Base-by-base conservation (phyloP, 306 rosid species). In the Pueraria montana region DNA sequence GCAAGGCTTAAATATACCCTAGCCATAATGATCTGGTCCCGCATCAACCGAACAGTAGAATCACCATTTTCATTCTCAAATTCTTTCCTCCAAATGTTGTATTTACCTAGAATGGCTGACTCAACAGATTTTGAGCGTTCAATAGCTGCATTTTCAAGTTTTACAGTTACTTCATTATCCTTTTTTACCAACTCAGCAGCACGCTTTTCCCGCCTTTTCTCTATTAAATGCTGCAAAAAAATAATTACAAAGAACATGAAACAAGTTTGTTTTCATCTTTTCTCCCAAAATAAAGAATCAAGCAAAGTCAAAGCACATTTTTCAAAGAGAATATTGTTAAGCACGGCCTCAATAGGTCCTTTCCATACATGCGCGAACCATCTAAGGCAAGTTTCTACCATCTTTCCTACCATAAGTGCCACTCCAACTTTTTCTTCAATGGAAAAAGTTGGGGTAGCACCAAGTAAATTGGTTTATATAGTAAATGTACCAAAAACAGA, bases 21-120 rank as follows among this genome's bases (percentile, higher is more conserved):
- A 70, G 97, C 97, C 98, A 96, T 96, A 68, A 92, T 91, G 63
- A 88, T 91, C 86, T 96, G 99, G 84, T 94, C 99, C 74, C 97
- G 95, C 91, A 96, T 89, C 85, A 94, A 83, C 72, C 96, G 93
- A 74, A 92, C 93, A 1, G 88, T 92, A 65, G 91, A 89, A 86
- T 94, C 98, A 36, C 81, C 83, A 83, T 90, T 92, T 73, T 91
- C 96, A 76, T 88, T 90, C 81, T 92, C 97, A 58, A 80, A 84
- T 88, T 96, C 97, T 88, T 85, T 96, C 93, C 97, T 96, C 98
- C 99, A 92, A 58, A 90, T 83, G 91, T 87, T 96, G 90, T 96
- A 96, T 85, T 94, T 96, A 32, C 97, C 99, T 6, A 92, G 85
- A 63, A 94, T 87, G 20, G 97, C 86, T 58, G 93, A 89, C 87